Evolutionary conservation across 2,329 filamentous ascomycete species (phyloP).

Genomic region (Chaetothyriales sp.): DNA sequence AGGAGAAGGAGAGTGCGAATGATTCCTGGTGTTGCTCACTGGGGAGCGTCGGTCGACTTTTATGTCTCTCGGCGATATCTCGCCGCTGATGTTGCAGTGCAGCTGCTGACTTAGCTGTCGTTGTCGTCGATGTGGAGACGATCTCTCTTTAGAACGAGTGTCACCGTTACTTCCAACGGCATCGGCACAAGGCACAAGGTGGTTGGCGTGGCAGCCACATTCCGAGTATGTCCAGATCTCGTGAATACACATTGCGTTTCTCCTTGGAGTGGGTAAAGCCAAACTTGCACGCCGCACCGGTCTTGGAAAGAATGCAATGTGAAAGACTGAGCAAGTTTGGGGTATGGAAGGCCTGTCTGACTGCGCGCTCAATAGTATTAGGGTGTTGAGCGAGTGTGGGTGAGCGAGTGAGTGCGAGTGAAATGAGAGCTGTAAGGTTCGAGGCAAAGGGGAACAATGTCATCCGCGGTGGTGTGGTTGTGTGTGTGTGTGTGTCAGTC

Average conservation of each 20-base stretch:
- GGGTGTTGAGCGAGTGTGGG: not conserved
- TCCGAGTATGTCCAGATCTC: constrained; percentile 16
- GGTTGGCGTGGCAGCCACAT: constrained; percentile 14
- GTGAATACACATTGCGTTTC: constrained; percentile 10
- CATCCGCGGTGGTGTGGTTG: too few relatives aligned
- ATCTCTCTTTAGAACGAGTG: constrained; percentile 4
- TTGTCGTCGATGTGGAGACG: constrained; percentile 2
- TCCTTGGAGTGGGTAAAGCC: not conserved
- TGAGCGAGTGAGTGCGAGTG: not conserved
- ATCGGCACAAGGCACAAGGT: constrained; percentile 7
- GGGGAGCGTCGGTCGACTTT: not conserved
- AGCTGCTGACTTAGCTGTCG: not conserved
- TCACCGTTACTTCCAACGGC: constrained; percentile 2
- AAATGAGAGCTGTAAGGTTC: too few relatives aligned
- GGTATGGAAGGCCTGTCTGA: too few relatives aligned
- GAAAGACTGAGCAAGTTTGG: too few relatives aligned
- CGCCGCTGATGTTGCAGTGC: not conserved
- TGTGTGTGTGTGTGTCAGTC: not conserved
- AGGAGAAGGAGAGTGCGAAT: not conserved
- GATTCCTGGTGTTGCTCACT: not conserved
- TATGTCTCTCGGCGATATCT: not conserved
- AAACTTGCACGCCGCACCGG: not conserved
- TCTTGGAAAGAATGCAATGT: constrained; percentile 6
- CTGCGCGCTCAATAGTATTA: too few relatives aligned
- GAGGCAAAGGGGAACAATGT: too few relatives aligned